Conservation (phyloP, 495 filamentous ascomycete species). For the Aspergillus biplanus region DNA sequence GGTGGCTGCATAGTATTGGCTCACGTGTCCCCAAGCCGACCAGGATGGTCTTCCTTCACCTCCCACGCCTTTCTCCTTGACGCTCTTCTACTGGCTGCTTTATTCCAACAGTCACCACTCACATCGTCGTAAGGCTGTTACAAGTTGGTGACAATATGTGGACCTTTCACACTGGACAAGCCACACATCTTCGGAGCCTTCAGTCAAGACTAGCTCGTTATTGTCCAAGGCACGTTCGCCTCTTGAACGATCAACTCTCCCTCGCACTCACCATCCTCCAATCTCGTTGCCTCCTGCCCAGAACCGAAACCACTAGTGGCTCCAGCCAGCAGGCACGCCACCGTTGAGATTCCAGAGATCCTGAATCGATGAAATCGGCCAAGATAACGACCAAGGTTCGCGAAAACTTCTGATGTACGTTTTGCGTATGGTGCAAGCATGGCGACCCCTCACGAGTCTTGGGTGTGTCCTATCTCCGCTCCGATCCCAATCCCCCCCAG, state of each 20-base stretch:
- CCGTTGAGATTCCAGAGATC: constrained; percentile 11
- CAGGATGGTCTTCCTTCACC: constrained; percentile 5
- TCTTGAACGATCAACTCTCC: not conserved
- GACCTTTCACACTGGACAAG: not conserved
- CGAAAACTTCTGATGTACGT: constrained; percentile 13
- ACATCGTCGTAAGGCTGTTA: not conserved
- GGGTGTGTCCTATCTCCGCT: constrained; percentile 8
- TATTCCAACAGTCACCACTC: not conserved
- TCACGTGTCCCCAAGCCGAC: constrained; percentile 14
- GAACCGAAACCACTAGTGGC: constrained; percentile 24
- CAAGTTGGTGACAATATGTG: not conserved
- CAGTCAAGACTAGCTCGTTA: no score
- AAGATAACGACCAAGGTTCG: constrained; percentile 22
- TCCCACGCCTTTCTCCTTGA: not conserved
- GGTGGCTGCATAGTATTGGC: constrained; percentile 10
- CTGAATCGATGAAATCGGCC: constrained; percentile 22
- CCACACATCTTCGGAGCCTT: not conserved
- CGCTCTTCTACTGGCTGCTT: not conserved
- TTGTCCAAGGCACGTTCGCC: no score
- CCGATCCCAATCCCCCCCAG: constrained; percentile 3
- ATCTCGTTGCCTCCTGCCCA: constrained; percentile 11
- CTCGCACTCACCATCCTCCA: constrained; percentile 12
- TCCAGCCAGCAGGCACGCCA: not conserved
- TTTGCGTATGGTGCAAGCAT: constrained; percentile 14
- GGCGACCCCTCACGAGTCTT: constrained; percentile 21